Evolutionary conservation across 192 early-diverging fungal species (phyloP), one percentile per base, ranked within the genome.

Genomic region (Paraglomus brasilianum): DNA sequence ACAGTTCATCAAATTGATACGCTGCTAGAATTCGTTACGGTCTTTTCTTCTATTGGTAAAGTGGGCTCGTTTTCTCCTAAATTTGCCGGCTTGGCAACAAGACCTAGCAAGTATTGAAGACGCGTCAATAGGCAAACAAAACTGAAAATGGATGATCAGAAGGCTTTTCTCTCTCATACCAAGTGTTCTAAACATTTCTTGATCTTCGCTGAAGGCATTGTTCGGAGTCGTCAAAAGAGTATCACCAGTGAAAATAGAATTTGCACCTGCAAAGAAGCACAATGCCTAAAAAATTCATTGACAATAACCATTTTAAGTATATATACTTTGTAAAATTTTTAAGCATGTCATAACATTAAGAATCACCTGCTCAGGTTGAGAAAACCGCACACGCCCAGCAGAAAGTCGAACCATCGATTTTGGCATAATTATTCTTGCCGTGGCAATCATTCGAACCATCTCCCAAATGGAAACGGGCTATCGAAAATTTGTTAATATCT

Each of bases 211-310:
- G 55, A 80, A 78, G 71, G 82, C 86, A 76, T 92, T 92, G 81
- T 92, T 92, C 60, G 85, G 86, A 0, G 91, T 93, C 36, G 91
- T 93, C 58, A 93, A 75, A 45, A 93, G 78, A 73, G 86, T 89
- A 73, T 93, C 89, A 70, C 91, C 91, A 38, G 91, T 93, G 63
- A 93, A 93, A 70, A 93, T 89, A 17, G 86, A 87, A 81, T 93
- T 93, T 71, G 91, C 91, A 62, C 91, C 91, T 13, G 89, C 85
- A 82, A 90, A 84, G 76, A 93, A 93, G 72, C 89, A 91, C 68
- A 93, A 59, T 14, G 87, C 83, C 66, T 68, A 55, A 41, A 13
- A 50, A 51, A 40, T 56, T 10, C 30, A 56, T 24, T n/a, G 9
- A 19, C 4, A 39, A 60, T 60, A 40, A 59, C 22, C 14, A 6